Evolutionary conservation across 2,329 filamentous ascomycete species (phyloP).

Genomic region (Aspergillus versicolor): DNA sequence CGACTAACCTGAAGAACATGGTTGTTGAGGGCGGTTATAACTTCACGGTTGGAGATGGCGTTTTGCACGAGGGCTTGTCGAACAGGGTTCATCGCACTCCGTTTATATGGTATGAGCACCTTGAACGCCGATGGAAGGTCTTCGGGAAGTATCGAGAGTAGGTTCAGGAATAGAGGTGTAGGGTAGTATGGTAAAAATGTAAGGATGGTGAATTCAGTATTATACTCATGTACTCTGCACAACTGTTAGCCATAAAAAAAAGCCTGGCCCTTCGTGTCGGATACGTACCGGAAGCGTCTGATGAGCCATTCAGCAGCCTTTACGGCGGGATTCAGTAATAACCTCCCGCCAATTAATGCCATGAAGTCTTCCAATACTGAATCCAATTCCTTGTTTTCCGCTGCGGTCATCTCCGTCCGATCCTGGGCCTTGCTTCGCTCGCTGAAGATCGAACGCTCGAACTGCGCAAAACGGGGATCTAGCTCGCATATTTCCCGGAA

Average conservation of each 20-base stretch:
- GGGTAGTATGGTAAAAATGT: slow-evolving; percentile 93
- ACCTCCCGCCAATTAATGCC: slow-evolving; percentile 69
- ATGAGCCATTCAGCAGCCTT: slow-evolving; percentile 95
- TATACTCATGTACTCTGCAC: slow-evolving; percentile 82
- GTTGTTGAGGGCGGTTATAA: slow-evolving; percentile 73
- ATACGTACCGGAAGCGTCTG: slow-evolving; percentile 74
- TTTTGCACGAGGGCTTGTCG: slow-evolving; percentile 81
- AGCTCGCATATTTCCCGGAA: slow-evolving; percentile 89
- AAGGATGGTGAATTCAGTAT: slow-evolving; percentile 72
- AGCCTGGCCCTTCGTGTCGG: not conserved
- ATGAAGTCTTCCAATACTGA: slow-evolving; percentile 78
- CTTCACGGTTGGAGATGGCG: slow-evolving; percentile 72
- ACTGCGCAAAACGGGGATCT: slow-evolving; percentile 74
- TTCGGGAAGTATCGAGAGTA: slow-evolving; percentile 82
- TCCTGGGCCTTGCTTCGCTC: slow-evolving; percentile 90
- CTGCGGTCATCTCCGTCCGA: slow-evolving; percentile 75
- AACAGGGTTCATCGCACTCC: slow-evolving; percentile 72
- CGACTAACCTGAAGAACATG: slow-evolving; percentile 75
- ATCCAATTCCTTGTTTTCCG: slow-evolving; percentile 81
- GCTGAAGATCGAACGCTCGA: slow-evolving; percentile 80
- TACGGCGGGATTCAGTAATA: slow-evolving; percentile 82
- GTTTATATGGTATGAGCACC: slow-evolving; percentile 84
- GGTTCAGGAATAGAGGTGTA: slow-evolving; percentile 77
- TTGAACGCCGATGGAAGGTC: slow-evolving; percentile 71
- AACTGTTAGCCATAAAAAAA: slow-evolving; percentile 16